Base-by-base conservation (phyloP, 441 rosid species). In the Hura crepitans region DNA sequence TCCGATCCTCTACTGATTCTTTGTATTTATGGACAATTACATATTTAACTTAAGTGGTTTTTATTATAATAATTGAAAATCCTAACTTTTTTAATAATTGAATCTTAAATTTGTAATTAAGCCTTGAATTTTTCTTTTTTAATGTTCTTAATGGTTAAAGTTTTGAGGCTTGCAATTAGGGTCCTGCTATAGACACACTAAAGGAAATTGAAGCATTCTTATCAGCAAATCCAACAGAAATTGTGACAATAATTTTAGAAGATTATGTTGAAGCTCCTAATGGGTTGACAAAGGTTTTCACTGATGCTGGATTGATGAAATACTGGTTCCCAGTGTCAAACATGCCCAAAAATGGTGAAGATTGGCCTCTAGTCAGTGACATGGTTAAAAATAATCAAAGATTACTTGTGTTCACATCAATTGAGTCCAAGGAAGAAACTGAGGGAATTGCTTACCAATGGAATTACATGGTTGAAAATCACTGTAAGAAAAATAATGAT, bases 381-480 rank as follows among this genome's bases (percentile, higher is more conserved):
- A 93, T 87, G 95, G 84, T 88, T 1, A 79, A 86, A 2, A 84
- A 79, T 10, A 89, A 86, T 80, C 92, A 88, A 20, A 85, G 96
- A 70, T 81, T 93, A 45, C 80, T 93, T 18, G 93, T 87, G 0
- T 87, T 93, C 82, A 89, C 97, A 59, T 93, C 97, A 1, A 79
- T 66, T 35, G 28, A 74, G 70, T 79, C 91, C 23, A 93, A 93
- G 79, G 91, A 93, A 81, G 51, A 69, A 59, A 72, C 78, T 43
- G 97, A 93, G 77, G 93, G 92, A 73, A 91, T 89, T 20, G 96
- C 98, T 58, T 93, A 89, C 75, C 98, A 88, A 27, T 91, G 98
- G 98, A 88, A 85, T 64, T 93, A 85, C 86, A 81, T 89, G 79
- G 89, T 89, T 33, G 97, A 91, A 83, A 93, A 93, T 70, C 91